Conservation (phyloP, 129 eudicot species). For the Centella asiatica region DNA sequence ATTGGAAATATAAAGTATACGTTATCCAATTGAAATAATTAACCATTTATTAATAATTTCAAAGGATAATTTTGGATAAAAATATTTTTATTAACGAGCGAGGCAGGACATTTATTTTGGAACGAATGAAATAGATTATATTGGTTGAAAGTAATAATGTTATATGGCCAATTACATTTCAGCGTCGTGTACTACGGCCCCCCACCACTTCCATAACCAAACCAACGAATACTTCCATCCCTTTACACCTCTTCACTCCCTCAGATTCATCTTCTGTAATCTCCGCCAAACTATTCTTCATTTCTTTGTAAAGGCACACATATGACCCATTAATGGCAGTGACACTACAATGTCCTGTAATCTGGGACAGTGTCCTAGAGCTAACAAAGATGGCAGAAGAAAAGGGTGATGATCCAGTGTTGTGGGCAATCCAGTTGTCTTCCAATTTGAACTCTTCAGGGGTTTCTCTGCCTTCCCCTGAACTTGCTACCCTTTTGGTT, state of each 20-base stretch:
- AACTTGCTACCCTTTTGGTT: constrained; percentile 63
- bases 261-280: neutral
- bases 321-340: constrained; percentile 38
- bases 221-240: no score
- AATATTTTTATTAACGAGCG: no score
- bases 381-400: constrained; percentile 55
- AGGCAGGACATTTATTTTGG: no score
- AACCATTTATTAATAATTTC: no score
- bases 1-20: no score
- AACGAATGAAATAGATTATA: no score
- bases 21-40: no score
- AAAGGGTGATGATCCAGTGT: constrained; percentile 66
- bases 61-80: no score
- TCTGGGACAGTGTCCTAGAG: constrained; percentile 68
- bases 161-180: no score
- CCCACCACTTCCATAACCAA: no score
- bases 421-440: constrained; percentile 80
- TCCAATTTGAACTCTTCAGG: constrained; percentile 55
- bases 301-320: neutral
- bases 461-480: constrained; percentile 55
- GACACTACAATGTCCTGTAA: constrained; percentile 26
- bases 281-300: neutral
- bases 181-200: no score
- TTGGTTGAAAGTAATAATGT: no score
- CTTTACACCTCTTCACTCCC: neutral